Conservation (phyloP, 192 early-diverging fungal species). For the Coemansia sp. region DNA sequence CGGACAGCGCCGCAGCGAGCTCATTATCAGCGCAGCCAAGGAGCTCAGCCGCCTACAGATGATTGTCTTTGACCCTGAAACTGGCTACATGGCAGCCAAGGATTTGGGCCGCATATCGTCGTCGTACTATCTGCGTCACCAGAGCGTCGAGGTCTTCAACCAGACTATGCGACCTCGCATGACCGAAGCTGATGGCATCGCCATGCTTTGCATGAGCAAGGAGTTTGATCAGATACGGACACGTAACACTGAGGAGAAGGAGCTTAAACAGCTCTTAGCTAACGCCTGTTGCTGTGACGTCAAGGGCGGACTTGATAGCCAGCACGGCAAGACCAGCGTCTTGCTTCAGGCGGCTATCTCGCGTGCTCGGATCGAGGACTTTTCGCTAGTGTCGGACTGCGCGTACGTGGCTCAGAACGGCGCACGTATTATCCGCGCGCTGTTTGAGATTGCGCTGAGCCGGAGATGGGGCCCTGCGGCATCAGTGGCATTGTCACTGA, state of each 20-base stretch:
- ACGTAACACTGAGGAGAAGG: constrained; percentile 86
- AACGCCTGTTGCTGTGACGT: constrained; percentile 84
- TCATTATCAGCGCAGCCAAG: constrained; percentile 77
- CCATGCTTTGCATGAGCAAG: constrained; percentile 84
- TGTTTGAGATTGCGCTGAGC: constrained; percentile 94
- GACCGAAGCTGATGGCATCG: constrained; percentile 93
- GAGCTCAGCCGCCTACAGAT: constrained; percentile 85
- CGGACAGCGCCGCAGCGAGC: constrained; percentile 77
- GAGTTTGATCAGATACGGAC: constrained; percentile 96
- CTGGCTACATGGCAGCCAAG: constrained; percentile 84
- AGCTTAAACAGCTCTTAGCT: constrained; percentile 74
- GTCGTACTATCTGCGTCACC: constrained; percentile 88
- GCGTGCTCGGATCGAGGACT: constrained; percentile 80
- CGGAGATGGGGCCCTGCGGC: constrained; percentile 90
- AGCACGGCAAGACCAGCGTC: constrained; percentile 92
- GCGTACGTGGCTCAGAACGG: constrained; percentile 96
- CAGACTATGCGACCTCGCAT: constrained; percentile 81
- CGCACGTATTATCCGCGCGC: constrained; percentile 87
- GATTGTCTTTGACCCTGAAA: constrained; percentile 87
- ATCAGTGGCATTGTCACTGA: constrained; percentile 77
- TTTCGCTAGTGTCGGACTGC: constrained; percentile 92
- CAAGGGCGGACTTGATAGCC: constrained; percentile 81
- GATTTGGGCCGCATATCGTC: constrained; percentile 94
- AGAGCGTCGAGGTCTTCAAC: constrained; percentile 90
- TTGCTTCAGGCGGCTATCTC: constrained; percentile 90